A percentile compares a stretch with the other conserved stretches of the same genome.
Evolutionary conservation across 1,139 yeast species (phyloP).

Genomic region (Hyphopichia buzzinii): DNA sequence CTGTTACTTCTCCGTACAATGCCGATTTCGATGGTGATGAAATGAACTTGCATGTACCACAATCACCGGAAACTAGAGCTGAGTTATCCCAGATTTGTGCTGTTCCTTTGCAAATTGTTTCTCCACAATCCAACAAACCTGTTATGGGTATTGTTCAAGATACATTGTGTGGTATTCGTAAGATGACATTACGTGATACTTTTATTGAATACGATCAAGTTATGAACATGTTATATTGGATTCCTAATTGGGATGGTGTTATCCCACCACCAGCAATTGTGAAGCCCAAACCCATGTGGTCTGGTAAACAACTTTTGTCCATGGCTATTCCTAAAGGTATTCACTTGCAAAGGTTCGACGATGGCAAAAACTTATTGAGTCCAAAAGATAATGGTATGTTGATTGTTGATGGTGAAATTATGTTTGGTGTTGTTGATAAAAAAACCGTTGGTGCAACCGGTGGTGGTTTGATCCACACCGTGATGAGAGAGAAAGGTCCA

Average conservation of each 20-base stretch:
- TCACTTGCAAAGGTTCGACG: conserved; percentile 90
- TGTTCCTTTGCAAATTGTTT: conserved; percentile 94
- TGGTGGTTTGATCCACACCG: conserved; percentile 96
- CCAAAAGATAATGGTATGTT: conserved; percentile 92
- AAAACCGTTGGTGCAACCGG: conserved; percentile 98
- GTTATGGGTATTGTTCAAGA: conserved; percentile 99
- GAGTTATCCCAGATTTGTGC: conserved; percentile 94
- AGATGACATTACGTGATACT: conserved; percentile 86
- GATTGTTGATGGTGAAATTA: conserved; percentile 86
- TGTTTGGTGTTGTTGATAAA: conserved; percentile 97
- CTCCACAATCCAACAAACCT: conserved; percentile 98
- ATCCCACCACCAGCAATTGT: conserved; percentile 95
- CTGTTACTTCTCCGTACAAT: conserved; percentile 97
- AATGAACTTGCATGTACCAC: conserved; percentile 99
- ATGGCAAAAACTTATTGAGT: conserved; percentile 76
- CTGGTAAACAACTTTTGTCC: conserved; percentile 93
- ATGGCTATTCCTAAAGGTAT: conserved; percentile 95
- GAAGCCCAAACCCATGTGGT: conserved; percentile 96
- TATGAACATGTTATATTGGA: conserved; percentile 96
- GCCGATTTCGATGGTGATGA: conserved; percentile 99
- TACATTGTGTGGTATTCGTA: conserved; percentile 94
- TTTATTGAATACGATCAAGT: conserved; percentile 92
- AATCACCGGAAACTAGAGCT: conserved; percentile 96
- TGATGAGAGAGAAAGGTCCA: conserved; percentile 97
- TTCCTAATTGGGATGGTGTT: conserved; percentile 98